phyloP scores from a whole-genome alignment of 179 eudicot species.

The Actinidia chinensis region DNA sequence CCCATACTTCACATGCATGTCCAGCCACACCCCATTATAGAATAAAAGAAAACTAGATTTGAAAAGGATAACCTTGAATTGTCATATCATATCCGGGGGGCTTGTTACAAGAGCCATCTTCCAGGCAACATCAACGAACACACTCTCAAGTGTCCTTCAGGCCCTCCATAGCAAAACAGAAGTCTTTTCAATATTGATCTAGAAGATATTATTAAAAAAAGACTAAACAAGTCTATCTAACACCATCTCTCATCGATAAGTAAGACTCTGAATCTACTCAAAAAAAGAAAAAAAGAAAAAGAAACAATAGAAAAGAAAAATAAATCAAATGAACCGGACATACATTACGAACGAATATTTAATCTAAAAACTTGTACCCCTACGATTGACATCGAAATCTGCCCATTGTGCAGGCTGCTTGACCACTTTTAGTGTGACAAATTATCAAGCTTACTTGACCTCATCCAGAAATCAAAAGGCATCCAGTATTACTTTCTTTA shows the following conservation, averaged over 20 bases:
- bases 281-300: neutral
- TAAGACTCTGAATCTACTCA: neutral
- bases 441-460: slow-evolving; percentile 5
- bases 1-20: neutral
- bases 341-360: neutral
- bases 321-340: neutral
- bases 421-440: neutral
- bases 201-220: neutral
- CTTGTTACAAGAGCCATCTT: slow-evolving; percentile 85
- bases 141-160: slow-evolving; percentile 98
- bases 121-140: slow-evolving; percentile 96
- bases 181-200: neutral
- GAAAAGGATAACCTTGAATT: slow-evolving; percentile 59
- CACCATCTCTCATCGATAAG: neutral
- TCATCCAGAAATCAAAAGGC: neutral
- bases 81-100: slow-evolving; percentile 98
- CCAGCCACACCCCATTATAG: slow-evolving; percentile 1
- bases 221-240: neutral
- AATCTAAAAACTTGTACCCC: neutral
- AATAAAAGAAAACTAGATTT: slow-evolving; percentile 6
- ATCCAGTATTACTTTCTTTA: neutral
- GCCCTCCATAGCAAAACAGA: slow-evolving; percentile 50
- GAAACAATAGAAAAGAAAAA: neutral
- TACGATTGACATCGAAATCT: neutral
- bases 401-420: neutral